Conservation (phyloP, 2,329 filamentous ascomycete species). For the Ceratocystis papillata region DNA sequence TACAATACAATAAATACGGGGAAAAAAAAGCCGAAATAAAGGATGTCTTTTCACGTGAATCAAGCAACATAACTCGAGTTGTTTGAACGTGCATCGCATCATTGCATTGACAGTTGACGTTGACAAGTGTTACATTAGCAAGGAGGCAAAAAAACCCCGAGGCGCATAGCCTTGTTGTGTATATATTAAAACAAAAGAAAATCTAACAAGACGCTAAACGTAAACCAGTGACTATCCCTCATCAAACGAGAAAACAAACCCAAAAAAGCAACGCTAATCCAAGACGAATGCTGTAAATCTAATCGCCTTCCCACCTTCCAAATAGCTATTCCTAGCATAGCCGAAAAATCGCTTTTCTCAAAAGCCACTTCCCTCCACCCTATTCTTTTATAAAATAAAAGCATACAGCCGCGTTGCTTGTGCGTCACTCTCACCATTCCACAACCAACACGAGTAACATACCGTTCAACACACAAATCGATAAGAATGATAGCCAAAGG, state of each 20-base stretch:
- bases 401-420: neutral
- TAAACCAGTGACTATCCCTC: neutral
- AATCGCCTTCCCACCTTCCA: neutral
- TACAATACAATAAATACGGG: no score
- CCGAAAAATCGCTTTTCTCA: neutral
- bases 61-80: no score
- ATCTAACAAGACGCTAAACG: slow-evolving; percentile 5
- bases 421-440: slow-evolving; percentile 25
- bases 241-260: neutral
- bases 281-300: slow-evolving; percentile 1
- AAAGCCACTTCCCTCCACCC: neutral
- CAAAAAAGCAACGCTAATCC: slow-evolving; percentile 9
- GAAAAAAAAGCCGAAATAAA: no score
- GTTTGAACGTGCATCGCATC: no score
- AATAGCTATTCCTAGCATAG: neutral
- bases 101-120: neutral
- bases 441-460: slow-evolving; percentile 37
- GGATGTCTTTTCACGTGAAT: no score
- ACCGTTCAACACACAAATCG: slow-evolving; percentile 36
- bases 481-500: slow-evolving; percentile 33
- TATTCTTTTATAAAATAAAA: neutral
- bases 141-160: neutral
- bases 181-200: neutral
- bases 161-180: neutral
- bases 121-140: neutral